Evolutionary conservation across 73 alveolate genomes (phyloP).

Genomic region (Vitrella brassicaformis): DNA sequence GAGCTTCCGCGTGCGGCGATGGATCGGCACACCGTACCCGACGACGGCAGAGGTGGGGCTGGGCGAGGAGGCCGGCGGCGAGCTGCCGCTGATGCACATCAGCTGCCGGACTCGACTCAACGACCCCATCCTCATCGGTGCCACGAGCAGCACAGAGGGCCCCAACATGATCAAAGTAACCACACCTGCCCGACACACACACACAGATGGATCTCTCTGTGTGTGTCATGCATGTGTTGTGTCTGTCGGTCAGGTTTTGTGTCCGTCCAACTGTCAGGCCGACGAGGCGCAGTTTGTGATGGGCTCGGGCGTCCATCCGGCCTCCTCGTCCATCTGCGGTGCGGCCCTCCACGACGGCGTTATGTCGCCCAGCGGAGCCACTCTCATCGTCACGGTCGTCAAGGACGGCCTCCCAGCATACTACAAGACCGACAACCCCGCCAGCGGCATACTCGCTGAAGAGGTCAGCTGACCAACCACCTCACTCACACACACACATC

Average conservation of each 20-base stretch:
- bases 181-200: not conserved
- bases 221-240: not conserved
- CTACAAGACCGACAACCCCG: not conserved
- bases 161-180: not conserved
- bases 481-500: too few species aligned
- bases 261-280: not conserved
- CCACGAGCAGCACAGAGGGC: not conserved
- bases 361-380: not conserved
- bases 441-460: too few species aligned
- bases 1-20: not conserved
- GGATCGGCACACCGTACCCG: not conserved
- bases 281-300: not conserved
- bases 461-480: too few species aligned
- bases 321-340: not conserved
- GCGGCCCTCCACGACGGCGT: not conserved
- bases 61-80: not conserved
- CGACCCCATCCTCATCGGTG: too few species aligned
- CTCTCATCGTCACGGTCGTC: not conserved
- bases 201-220: not conserved
- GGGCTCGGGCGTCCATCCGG: not conserved
- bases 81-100: not conserved
- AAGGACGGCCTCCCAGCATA: not conserved
- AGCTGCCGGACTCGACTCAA: too few species aligned
- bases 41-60: not conserved
- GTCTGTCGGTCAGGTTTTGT: not conserved